A percentile compares a stretch with the other conserved stretches of the same genome.
Evolutionary conservation across 345 rosid species (phyloP).

Genomic region (Camelina hispida): DNA sequence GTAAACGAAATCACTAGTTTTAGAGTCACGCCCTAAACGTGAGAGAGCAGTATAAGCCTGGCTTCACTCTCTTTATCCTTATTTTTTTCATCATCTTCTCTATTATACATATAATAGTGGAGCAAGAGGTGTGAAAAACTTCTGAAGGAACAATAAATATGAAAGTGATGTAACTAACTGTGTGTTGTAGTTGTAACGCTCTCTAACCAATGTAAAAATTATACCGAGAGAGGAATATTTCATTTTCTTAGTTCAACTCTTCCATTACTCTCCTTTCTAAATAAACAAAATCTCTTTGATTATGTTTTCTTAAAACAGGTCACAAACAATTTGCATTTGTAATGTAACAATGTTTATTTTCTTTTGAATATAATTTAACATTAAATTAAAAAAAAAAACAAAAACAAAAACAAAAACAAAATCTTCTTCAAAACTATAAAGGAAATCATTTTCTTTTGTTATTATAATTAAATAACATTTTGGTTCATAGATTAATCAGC

Average conservation of each 20-base stretch:
- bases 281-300: not conserved
- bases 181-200: conserved; percentile 22
- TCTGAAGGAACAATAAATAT: conserved; percentile 10
- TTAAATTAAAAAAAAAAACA: no score
- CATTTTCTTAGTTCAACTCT: not conserved
- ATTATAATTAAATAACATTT: not conserved
- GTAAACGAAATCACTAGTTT: conserved; percentile 19
- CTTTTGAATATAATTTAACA: no score
- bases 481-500: not conserved
- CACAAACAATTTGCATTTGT: no score
- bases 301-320: no score
- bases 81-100: conserved; percentile 24
- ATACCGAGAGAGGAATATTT: not conserved
- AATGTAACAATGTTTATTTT: no score
- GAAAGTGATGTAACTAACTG: conserved; percentile 10
- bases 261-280: not conserved
- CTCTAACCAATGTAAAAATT: conserved; percentile 15
- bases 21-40: conserved; percentile 42
- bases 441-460: not conserved
- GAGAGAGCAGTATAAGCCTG: conserved; percentile 26
- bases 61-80: conserved; percentile 24
- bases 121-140: conserved; percentile 2
- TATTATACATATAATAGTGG: conserved; percentile 3
- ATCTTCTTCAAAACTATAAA: not conserved
- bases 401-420: no score